Base-by-base conservation (phyloP, 176 grass and related monocot species). In the Canna indica region DNA sequence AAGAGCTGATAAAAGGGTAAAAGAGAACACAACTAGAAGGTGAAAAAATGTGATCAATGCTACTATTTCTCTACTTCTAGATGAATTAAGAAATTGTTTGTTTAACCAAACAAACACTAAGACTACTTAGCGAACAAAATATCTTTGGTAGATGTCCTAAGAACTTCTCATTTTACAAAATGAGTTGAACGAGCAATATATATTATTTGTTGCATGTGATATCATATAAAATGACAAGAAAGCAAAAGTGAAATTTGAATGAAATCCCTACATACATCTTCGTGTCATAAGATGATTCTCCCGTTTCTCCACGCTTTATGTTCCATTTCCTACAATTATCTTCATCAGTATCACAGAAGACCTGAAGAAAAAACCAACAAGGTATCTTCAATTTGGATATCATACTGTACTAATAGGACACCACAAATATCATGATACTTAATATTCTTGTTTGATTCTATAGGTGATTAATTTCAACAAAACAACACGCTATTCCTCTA, bases 301-400 rank as follows among this genome's bases (percentile, higher is more conserved):
- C 81, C 65, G 78, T 91, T 67, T 91, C 81, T 14, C 57, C 69
- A 39, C 85, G 86, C 41, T 87, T 89, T 47, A 39, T 73, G 29
- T 96, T 91, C 93, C 93, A 96, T 70, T 91, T 71, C 77, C 84
- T 85, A 83, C 88, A 96, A 76, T 75, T 77, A 74, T 81, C 80
- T 76, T 88, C 93, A 76, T 85, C 88, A 77, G 88, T 85, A 79
- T 96, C 93, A 87, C 93, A 91, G 72, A 89, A 91, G 45, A 96
- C 68, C 93, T 96, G 85, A 87, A 89, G 81, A 57, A 83, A 52
- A 74, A 74, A 67, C 47, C 50, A 28, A 63, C 35, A 63, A 76
- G 67, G 17, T 39, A 79, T 73, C 24, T 29, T 59, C 34, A 22
- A 42, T 60, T 8, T 36, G 25, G n/a, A 59, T 0, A 45, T 59